Percentiles rank a stretch among this genome's conserved stretches.
Evolutionary conservation across 2,329 filamentous ascomycete species (phyloP).

Genomic region (Magnaporthales sp.): DNA sequence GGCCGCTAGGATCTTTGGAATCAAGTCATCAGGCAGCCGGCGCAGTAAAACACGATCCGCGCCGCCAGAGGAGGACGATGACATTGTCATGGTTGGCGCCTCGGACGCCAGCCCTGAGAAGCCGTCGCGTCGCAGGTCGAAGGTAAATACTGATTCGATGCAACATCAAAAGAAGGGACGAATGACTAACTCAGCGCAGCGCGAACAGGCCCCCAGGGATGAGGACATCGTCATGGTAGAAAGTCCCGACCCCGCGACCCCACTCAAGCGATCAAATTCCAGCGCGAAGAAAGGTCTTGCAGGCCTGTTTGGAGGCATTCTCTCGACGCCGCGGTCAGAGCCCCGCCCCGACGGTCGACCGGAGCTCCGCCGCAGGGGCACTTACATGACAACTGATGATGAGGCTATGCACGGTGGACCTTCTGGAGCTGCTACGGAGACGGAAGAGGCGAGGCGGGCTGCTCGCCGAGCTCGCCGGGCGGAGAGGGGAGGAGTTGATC

Average conservation of each 20-base stretch:
- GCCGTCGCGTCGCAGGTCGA: conserved; percentile 32
- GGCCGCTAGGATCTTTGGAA: conserved; percentile 68
- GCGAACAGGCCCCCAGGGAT: conserved; percentile 25
- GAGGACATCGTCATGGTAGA: conserved; percentile 55
- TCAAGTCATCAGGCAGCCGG: conserved; percentile 30
- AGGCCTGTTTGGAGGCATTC: conserved; percentile 50
- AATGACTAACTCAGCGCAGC: background rate
- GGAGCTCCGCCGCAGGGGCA: conserved; percentile 40
- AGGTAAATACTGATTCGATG: conserved; percentile 22
- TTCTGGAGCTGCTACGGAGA: conserved; percentile 41
- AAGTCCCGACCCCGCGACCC: conserved; percentile 32
- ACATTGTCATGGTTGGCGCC: conserved; percentile 37
- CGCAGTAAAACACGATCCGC: conserved; percentile 33
- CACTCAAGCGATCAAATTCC: conserved; percentile 53
- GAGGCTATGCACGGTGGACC: conserved; percentile 27
- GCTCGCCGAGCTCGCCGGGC: conserved; percentile 49
- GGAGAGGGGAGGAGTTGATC: background rate
- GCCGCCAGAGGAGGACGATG: conserved; percentile 31
- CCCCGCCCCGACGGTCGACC: conserved; percentile 21
- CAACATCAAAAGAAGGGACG: background rate
- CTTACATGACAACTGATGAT: conserved; percentile 41
- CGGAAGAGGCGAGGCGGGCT: conserved; percentile 53
- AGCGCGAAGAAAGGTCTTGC: conserved; percentile 51
- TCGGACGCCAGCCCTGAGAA: conserved; percentile 38
- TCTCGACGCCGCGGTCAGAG: conserved; percentile 30